Conservation (phyloP, 495 filamentous ascomycete species). For the Ascodesmis nigricans region DNA sequence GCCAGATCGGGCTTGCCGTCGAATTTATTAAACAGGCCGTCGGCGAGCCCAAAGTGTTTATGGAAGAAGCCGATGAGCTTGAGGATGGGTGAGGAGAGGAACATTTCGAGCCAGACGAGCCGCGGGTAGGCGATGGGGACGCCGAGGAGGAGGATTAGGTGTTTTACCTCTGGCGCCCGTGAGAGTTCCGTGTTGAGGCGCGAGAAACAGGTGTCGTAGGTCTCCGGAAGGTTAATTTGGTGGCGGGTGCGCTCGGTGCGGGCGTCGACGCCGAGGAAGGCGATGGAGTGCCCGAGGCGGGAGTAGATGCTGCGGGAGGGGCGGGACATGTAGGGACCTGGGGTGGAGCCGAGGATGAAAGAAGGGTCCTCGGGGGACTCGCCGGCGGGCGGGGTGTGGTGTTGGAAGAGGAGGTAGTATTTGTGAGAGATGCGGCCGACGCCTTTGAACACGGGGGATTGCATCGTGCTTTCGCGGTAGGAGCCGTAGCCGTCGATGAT, state of each 20-base stretch:
- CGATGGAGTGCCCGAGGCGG: conserved; percentile 63
- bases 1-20: conserved; percentile 77
- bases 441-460: conserved; percentile 69
- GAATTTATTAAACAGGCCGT: conserved; percentile 76
- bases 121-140: conserved; percentile 93
- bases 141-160: conserved; percentile 67
- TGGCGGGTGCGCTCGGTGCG: conserved; percentile 80
- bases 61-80: conserved; percentile 73
- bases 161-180: conserved; percentile 41
- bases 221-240: conserved; percentile 76
- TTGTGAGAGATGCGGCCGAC: conserved; percentile 73
- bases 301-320: conserved; percentile 60
- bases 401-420: conserved; percentile 89
- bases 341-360: conserved; percentile 55
- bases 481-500: conserved; percentile 88
- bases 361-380: conserved; percentile 39
- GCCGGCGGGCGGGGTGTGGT: conserved; percentile 32
- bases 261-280: conserved; percentile 73
- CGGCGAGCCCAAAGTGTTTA: conserved; percentile 70
- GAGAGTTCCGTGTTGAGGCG: conserved; percentile 43
- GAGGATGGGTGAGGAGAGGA: conserved; percentile 62
- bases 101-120: conserved; percentile 78
- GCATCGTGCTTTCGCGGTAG: conserved; percentile 87
- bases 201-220: conserved; percentile 61
- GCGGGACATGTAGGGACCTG: conserved; percentile 50